Conservation (phyloP, 2,329 filamentous ascomycete genomes). For the Leptographium procerum region DNA sequence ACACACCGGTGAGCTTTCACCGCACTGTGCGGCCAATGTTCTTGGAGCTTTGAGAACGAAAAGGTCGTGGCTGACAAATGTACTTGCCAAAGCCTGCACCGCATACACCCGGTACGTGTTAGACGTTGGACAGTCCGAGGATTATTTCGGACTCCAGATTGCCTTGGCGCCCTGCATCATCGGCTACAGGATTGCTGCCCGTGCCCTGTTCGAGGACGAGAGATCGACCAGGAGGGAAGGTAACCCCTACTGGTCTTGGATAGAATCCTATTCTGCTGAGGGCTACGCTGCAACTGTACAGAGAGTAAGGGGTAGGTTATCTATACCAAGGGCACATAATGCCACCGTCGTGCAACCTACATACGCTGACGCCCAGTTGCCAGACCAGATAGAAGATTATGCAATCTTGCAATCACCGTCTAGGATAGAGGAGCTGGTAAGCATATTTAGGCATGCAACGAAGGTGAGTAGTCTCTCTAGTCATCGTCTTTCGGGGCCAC, state of each 20-base stretch:
- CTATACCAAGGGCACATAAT: neutral
- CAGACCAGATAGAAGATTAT: conserved; percentile 51
- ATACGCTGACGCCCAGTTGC: neutral
- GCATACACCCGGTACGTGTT: conserved; percentile 45
- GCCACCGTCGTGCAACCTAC: too few relatives aligned
- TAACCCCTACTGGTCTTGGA: conserved; percentile 82
- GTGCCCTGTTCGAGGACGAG: conserved; percentile 52
- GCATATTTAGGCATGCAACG: conserved; percentile 80
- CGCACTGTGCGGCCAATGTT: too few relatives aligned
- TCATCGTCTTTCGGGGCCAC: too few relatives aligned
- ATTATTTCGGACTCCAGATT: conserved; percentile 79
- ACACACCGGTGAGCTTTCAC: conserved; percentile 45
- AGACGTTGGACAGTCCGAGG: conserved; percentile 76
- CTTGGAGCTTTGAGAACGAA: too few relatives aligned
- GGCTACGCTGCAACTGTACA: conserved; percentile 66
- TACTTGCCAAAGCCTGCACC: conserved; percentile 25
- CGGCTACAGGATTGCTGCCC: conserved; percentile 76
- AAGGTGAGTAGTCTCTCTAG: conserved; percentile 39
- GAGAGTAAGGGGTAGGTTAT: conserved; percentile 51
- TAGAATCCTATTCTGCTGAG: conserved; percentile 74
- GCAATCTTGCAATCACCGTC: conserved; percentile 60
- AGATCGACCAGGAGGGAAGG: conserved; percentile 44
- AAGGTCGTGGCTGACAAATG: neutral
- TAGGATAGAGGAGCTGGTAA: conserved; percentile 69
- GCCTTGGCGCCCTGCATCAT: conserved; percentile 77